Evolutionary conservation across 169 alveolate species (phyloP).

Genomic region (Amoebophrya sp.): DNA sequence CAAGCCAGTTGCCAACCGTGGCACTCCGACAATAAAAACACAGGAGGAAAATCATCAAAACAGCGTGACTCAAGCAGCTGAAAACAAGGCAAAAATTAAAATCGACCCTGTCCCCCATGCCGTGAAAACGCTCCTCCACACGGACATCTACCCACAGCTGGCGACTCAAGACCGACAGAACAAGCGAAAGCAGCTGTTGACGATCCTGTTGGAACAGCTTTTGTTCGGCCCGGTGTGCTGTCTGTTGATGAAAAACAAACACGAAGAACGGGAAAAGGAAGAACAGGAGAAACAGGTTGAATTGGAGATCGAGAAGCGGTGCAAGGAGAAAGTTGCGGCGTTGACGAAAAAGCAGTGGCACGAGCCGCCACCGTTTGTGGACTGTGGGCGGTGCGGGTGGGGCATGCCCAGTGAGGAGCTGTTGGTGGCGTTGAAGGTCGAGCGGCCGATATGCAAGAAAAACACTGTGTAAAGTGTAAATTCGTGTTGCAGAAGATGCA

Average conservation of each 20-base stretch:
- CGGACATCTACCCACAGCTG: neutral
- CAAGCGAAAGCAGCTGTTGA: neutral
- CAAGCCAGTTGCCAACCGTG: too few species aligned
- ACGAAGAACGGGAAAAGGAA: neutral
- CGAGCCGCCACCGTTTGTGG: neutral
- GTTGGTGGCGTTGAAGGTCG: neutral
- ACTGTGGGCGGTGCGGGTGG: conserved; percentile 21
- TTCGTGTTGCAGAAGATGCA: too few species aligned
- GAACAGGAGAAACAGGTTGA: neutral
- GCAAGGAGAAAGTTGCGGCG: neutral
- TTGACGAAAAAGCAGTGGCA: neutral
- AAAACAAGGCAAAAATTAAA: too few species aligned
- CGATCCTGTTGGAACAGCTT: neutral
- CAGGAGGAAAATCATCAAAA: too few species aligned
- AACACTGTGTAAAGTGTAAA: too few species aligned
- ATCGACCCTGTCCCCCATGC: too few species aligned
- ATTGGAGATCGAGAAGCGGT: neutral
- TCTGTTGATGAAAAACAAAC: neutral
- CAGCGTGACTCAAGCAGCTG: too few species aligned
- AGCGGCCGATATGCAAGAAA: too few species aligned
- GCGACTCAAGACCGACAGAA: neutral
- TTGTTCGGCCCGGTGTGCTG: neutral
- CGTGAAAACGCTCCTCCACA: too few species aligned
- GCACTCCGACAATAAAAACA: too few species aligned
- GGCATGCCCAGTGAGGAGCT: neutral